phyloP scores from a whole-genome alignment of 106 monocot species.

The Amphibolis antarctica region DNA sequence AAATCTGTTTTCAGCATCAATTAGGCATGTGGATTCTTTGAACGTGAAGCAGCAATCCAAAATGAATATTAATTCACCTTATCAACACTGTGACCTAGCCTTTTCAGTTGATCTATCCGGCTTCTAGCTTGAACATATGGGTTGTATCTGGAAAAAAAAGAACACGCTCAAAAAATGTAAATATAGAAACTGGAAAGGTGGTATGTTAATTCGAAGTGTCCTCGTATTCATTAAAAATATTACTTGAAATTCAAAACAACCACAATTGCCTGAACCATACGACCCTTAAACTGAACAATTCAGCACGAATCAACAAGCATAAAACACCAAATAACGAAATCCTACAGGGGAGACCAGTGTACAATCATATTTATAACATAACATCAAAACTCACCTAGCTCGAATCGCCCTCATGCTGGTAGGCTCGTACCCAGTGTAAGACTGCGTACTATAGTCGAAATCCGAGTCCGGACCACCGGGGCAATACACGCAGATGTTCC shows the following conservation, averaged over 20 bases:
- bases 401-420: slow-evolving; percentile 98
- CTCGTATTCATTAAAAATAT: too few relatives aligned
- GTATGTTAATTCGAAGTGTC: too few relatives aligned
- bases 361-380: background rate
- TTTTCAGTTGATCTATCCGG: slow-evolving; percentile 94
- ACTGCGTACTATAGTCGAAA: slow-evolving; percentile 99
- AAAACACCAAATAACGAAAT: background rate
- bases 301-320: background rate
- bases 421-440: slow-evolving; percentile 96
- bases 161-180: too few relatives aligned
- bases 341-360: background rate
- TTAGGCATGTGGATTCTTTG: background rate
- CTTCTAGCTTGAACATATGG: slow-evolving; percentile 99
- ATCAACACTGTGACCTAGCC: slow-evolving; percentile 98
- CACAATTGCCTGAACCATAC: too few relatives aligned
- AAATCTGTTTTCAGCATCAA: background rate
- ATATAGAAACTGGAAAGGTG: too few relatives aligned
- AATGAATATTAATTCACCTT: slow-evolving; percentile 40
- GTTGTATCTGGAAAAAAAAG: slow-evolving; percentile 54
- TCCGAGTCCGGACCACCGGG: slow-evolving; percentile 97
- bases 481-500: slow-evolving; percentile 97
- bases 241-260: too few relatives aligned
- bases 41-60: background rate
- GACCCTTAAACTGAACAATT: too few relatives aligned
- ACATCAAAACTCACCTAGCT: slow-evolving; percentile 45